These are phyloP conservation scores for Lanmaoa pseudosensibilis DNA, from an alignment of 768 basidiomycete genomes.

Conservation along the genomic window DNA sequence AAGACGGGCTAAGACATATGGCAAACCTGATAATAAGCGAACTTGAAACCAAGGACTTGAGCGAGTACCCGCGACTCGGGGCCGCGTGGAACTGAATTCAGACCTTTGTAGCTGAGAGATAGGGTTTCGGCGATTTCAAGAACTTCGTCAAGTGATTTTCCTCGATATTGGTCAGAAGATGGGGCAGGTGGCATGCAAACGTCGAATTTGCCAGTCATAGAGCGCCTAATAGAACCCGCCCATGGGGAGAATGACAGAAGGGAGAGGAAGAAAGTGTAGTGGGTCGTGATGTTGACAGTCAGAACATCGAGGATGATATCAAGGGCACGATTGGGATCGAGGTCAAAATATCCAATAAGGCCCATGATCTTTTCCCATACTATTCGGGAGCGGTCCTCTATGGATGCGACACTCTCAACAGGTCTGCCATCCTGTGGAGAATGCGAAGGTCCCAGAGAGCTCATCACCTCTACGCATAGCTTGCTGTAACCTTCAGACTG, in stretches of 20 bases:
- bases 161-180: conserved; percentile 45
- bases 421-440: conserved; percentile 65
- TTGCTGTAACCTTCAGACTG: conserved; percentile 98
- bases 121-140: conserved; percentile 51
- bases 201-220: conserved; percentile 26
- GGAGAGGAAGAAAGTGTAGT: conserved; percentile 87
- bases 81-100: conserved; percentile 18
- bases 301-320: conserved; percentile 94
- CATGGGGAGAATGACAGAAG: conserved; percentile 87
- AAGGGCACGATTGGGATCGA: conserved; percentile 91
- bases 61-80: conserved; percentile 64
- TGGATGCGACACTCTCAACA: conserved; percentile 53
- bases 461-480: conserved; percentile 79
- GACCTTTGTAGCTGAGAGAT: conserved; percentile 4
- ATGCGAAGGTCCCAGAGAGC: conserved; percentile 74
- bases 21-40: conserved; percentile 82
- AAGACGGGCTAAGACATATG: background rate
- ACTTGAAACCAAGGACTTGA: conserved; percentile 98
- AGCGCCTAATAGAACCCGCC: conserved; percentile 52
- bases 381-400: conserved; percentile 62
- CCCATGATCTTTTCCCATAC: conserved; percentile 86
- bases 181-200: conserved; percentile 40
- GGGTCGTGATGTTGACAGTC: conserved; percentile 74
- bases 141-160: conserved; percentile 68
- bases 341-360: conserved; percentile 93